phyloP scores from a whole-genome alignment of 805 yeast species.

The Brettanomyces custersianus region DNA sequence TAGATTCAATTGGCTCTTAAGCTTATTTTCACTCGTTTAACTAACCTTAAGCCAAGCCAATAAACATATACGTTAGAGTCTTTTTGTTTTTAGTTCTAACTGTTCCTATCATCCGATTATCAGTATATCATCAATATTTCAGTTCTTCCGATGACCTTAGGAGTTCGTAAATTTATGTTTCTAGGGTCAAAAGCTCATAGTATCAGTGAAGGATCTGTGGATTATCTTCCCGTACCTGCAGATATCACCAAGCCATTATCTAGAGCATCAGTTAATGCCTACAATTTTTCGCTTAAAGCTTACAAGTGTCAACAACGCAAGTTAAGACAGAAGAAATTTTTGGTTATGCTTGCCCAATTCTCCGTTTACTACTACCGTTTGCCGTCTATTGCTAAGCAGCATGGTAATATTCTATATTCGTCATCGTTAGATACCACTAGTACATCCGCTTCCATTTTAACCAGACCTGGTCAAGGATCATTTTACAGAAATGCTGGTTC shows the following conservation, averaged over 20 bases:
- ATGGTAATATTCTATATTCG: slow-evolving; percentile 40
- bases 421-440: slow-evolving; percentile 10
- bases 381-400: slow-evolving; percentile 50
- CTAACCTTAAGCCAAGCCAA: too few relatives aligned
- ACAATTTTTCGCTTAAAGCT: slow-evolving; percentile 8
- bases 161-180: slow-evolving; percentile 1
- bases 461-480: too few relatives aligned
- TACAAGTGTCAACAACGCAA: slow-evolving; percentile 9
- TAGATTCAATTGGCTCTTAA: too few relatives aligned
- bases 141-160: background rate
- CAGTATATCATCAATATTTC: background rate
- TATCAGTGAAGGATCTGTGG: background rate
- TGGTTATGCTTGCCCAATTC: slow-evolving; percentile 7
- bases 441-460: slow-evolving; percentile 15
- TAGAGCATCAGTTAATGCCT: slow-evolving; percentile 15
- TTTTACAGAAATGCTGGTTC: slow-evolving; percentile 6
- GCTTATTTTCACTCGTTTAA: too few relatives aligned
- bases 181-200: slow-evolving; percentile 8
- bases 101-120: background rate
- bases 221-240: slow-evolving; percentile 4
- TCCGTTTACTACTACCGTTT: slow-evolving; percentile 28
- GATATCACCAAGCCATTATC: slow-evolving; percentile 17
- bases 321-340: background rate
- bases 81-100: too few relatives aligned
- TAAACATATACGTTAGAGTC: too few relatives aligned